Conservation (phyloP, 148 eudicot species). For the Oxyria digyna region DNA sequence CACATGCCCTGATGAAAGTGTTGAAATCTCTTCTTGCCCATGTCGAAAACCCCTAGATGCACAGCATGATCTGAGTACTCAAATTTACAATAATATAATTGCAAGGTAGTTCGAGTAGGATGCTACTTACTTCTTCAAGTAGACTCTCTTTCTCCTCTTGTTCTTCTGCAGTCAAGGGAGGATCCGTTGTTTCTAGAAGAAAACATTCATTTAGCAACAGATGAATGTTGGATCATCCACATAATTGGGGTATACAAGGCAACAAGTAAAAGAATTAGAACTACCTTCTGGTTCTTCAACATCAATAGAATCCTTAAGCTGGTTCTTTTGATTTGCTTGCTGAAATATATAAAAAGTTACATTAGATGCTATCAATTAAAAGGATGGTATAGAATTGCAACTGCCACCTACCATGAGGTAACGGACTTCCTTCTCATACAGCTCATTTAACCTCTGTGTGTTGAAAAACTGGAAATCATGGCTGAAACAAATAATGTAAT, state of each 20-base stretch:
- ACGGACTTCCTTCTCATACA: conserved; percentile 98
- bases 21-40: conserved; percentile 95
- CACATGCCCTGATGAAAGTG: conserved; percentile 90
- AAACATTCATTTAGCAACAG: conserved; percentile 12
- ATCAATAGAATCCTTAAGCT: conserved; percentile 85
- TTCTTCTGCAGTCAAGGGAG: conserved; percentile 94
- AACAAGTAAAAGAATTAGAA: conserved; percentile 1
- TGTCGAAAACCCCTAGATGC: conserved; percentile 72
- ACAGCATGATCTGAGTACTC: not conserved
- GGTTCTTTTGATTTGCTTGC: conserved; percentile 77
- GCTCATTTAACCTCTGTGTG: conserved; percentile 82
- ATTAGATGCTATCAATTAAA: not conserved
- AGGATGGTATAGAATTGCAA: not conserved
- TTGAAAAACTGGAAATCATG: conserved; percentile 98
- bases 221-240: not conserved
- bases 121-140: conserved; percentile 45
- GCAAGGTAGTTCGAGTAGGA: not conserved
- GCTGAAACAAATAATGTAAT: conserved; percentile 24
- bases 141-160: conserved; percentile 89
- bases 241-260: not conserved
- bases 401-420: conserved; percentile 56
- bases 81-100: not conserved
- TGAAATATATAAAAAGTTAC: conserved; percentile 17
- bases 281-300: conserved; percentile 93
- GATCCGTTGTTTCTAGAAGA: conserved; percentile 59